A percentile compares a stretch with the other conserved stretches of the same genome.
These are phyloP conservation scores for Adansonia grandidieri DNA, from an alignment of 441 rosid species.

Conservation along the genomic window DNA sequence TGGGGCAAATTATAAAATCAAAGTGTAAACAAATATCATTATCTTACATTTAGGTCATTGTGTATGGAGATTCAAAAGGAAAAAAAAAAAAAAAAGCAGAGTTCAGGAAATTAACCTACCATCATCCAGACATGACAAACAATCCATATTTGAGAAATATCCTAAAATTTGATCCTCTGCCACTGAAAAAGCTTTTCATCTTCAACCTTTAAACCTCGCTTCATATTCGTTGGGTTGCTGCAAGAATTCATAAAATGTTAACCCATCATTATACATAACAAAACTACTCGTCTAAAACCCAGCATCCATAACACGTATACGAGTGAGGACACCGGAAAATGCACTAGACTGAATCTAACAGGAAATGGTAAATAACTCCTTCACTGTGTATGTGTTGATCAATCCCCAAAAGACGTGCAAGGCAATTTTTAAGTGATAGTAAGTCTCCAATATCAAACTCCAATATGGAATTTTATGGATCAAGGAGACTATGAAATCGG, in stretches of 20 bases:
- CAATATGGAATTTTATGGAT: neutral
- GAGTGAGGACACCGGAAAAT: neutral
- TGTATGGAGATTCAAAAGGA: neutral
- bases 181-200: constrained; percentile 16
- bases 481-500: neutral
- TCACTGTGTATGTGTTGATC: neutral
- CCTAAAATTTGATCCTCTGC: neutral
- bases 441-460: neutral
- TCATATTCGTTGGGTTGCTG: constrained; percentile 77
- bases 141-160: neutral
- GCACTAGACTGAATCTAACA: neutral
- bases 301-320: neutral
- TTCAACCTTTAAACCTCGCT: constrained; percentile 55
- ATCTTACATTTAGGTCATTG: constrained; percentile 3
- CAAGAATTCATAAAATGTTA: constrained; percentile 10
- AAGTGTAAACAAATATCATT: neutral
- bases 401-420: neutral
- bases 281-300: neutral
- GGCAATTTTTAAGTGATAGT: neutral
- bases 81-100: neutral
- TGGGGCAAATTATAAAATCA: neutral
- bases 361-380: neutral
- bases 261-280: neutral
- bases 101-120: neutral
- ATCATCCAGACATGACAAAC: neutral